Conservation (phyloP, 768 basidiomycete genomes). For the Chiua virens region DNA sequence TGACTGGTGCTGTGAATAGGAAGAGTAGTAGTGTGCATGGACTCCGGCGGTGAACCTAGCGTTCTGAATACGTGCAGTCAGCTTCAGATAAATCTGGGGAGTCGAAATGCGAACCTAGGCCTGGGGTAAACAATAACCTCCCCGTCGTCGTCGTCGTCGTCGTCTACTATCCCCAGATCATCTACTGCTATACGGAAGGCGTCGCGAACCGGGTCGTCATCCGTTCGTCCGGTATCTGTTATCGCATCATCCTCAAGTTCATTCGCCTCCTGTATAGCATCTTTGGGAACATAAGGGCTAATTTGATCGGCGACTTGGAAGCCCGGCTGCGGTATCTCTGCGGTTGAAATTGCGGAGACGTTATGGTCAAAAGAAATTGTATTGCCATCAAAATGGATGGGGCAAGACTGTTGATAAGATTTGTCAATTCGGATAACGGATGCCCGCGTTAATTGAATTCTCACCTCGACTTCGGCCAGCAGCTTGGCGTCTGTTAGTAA, state of each 20-base stretch:
- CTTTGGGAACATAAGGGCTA: slow-evolving; percentile 4
- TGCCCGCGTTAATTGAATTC: slow-evolving; percentile 18
- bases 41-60: slow-evolving; percentile 18
- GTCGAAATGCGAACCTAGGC: slow-evolving; percentile 46
- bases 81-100: background rate
- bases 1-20: slow-evolving; percentile 19
- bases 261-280: slow-evolving; percentile 1
- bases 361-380: slow-evolving; percentile 19
- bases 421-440: slow-evolving; percentile 12
- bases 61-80: slow-evolving; percentile 14
- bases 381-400: slow-evolving; percentile 22
- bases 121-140: slow-evolving; percentile 74
- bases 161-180: slow-evolving; percentile 33
- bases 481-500: slow-evolving; percentile 68
- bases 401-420: slow-evolving; percentile 23
- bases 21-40: slow-evolving; percentile 4
- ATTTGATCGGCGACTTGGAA: slow-evolving; percentile 15
- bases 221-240: slow-evolving; percentile 69
- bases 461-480: slow-evolving; percentile 60
- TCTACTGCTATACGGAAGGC: slow-evolving; percentile 56
- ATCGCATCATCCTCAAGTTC: slow-evolving; percentile 58
- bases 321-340: background rate
- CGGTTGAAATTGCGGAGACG: slow-evolving; percentile 6
- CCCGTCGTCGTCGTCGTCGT: slow-evolving; percentile 60
- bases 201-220: slow-evolving; percentile 71